phyloP scores from a whole-genome alignment of 2,329 filamentous ascomycete genomes.

The Parascedosporium putredinis region DNA sequence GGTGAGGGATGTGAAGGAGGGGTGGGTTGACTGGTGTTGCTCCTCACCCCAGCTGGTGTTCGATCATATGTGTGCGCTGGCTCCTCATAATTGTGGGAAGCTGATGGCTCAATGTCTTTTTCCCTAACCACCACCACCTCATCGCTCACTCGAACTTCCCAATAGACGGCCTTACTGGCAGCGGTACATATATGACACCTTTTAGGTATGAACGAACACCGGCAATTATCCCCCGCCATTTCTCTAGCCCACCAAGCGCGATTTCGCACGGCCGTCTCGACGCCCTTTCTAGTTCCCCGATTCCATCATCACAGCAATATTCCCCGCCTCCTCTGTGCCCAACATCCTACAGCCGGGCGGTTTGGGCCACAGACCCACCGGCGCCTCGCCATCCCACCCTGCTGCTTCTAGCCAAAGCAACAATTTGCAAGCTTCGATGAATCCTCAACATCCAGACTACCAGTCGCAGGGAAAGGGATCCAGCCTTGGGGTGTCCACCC shows the following conservation, averaged over 20 bases:
- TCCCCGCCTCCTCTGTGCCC: slow-evolving; percentile 35
- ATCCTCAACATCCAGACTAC: slow-evolving; percentile 34
- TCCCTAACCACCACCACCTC: slow-evolving; percentile 20
- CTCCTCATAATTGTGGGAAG: too few species aligned
- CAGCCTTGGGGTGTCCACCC: slow-evolving; percentile 48
- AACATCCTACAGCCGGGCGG: slow-evolving; percentile 50
- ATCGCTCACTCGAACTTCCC: too few species aligned
- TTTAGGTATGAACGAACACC: slow-evolving; percentile 32
- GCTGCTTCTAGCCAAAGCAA: slow-evolving; percentile 12
- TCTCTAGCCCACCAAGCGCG: slow-evolving; percentile 20
- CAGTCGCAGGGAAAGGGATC: slow-evolving; percentile 56
- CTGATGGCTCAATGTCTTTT: slow-evolving; percentile 14
- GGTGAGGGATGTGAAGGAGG: too few species aligned
- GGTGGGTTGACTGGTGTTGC: too few species aligned
- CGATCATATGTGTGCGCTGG: too few species aligned
- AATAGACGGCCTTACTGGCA: too few species aligned
- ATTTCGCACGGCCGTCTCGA: slow-evolving; percentile 41
- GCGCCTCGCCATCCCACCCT: slow-evolving; percentile 29
- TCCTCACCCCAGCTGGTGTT: too few species aligned
- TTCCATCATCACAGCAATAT: slow-evolving; percentile 28
- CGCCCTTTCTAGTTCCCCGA: slow-evolving; percentile 26
- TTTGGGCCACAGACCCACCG: slow-evolving; percentile 23
- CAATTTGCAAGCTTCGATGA: slow-evolving; percentile 5
- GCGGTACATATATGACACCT: too few species aligned
- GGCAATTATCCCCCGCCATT: slow-evolving; percentile 38